Percentiles rank a stretch among this genome's conserved stretches.
phyloP scores from a whole-genome alignment of 164 flowering plant species.

The Saururus chinensis region DNA sequence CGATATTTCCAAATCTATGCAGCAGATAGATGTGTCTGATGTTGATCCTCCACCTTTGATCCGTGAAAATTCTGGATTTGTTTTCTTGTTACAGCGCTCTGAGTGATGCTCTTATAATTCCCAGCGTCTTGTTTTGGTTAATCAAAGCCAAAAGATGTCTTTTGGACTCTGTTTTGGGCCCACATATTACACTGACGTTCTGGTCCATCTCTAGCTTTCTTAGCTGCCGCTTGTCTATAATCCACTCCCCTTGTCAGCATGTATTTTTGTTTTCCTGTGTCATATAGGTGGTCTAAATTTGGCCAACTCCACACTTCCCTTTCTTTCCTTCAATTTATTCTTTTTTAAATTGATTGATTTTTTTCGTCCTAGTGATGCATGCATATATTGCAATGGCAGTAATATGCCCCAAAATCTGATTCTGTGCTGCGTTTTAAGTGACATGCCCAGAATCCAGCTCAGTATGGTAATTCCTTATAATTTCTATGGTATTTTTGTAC shows the following conservation, averaged over 20 bases:
- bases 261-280: background rate
- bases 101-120: slow-evolving; percentile 23
- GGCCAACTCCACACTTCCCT: background rate
- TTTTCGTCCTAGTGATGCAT: background rate
- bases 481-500: background rate
- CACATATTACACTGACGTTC: background rate
- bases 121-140: background rate
- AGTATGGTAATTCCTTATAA: background rate
- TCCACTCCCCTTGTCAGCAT: background rate
- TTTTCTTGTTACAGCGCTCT: slow-evolving; percentile 65
- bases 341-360: slow-evolving; percentile 1
- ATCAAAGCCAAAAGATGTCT: background rate
- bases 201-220: background rate
- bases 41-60: slow-evolving; percentile 83
- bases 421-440: background rate
- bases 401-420: background rate
- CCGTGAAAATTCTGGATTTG: slow-evolving; percentile 88
- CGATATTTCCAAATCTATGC: slow-evolving; percentile 84
- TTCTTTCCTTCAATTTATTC: background rate
- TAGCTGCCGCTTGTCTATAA: background rate
- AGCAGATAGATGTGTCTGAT: slow-evolving; percentile 60
- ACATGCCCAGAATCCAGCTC: background rate
- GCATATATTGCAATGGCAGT: background rate
- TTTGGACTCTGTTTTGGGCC: background rate
- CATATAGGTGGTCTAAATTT: background rate